Conservation (phyloP, 371 early-diverging fungal genomes). For the Mucor sp. region DNA sequence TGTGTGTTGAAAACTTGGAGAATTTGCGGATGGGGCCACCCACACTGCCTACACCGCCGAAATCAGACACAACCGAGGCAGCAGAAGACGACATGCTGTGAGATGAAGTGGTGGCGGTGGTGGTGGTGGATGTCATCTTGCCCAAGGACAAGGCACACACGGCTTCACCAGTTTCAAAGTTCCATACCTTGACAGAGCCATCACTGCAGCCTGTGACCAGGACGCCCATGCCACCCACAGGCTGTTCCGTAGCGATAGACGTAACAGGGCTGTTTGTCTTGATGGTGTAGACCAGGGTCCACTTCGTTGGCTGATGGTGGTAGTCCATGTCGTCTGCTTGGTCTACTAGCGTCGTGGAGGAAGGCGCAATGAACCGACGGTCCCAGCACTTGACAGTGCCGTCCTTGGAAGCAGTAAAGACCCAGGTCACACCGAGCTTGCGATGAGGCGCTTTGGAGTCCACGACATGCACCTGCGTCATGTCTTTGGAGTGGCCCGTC, state of each 20-base stretch:
- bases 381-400: conserved; percentile 49
- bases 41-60: not conserved
- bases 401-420: conserved; percentile 36
- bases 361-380: not conserved
- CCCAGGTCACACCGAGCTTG: conserved; percentile 24
- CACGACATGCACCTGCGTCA: conserved; percentile 27
- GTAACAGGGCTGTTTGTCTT: conserved; percentile 23
- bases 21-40: conserved; percentile 26
- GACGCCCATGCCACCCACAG: conserved; percentile 41
- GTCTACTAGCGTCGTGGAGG: not conserved
- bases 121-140: not conserved
- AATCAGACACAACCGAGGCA: not conserved
- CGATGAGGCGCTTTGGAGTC: conserved; percentile 23
- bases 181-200: conserved; percentile 88
- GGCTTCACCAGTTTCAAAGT: conserved; percentile 74
- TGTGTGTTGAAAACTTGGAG: conserved; percentile 4
- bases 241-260: conserved; percentile 29
- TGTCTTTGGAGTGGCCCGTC: conserved; percentile 24
- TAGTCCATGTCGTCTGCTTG: not conserved
- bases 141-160: conserved; percentile 36
- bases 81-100: not conserved
- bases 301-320: conserved; percentile 15
- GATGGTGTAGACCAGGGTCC: conserved; percentile 30
- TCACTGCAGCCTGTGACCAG: conserved; percentile 84
- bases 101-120: not conserved